Evolutionary conservation across 1,284 basidiomycete species (phyloP).

Genomic region (Cutaneotrichosporon sp.): DNA sequence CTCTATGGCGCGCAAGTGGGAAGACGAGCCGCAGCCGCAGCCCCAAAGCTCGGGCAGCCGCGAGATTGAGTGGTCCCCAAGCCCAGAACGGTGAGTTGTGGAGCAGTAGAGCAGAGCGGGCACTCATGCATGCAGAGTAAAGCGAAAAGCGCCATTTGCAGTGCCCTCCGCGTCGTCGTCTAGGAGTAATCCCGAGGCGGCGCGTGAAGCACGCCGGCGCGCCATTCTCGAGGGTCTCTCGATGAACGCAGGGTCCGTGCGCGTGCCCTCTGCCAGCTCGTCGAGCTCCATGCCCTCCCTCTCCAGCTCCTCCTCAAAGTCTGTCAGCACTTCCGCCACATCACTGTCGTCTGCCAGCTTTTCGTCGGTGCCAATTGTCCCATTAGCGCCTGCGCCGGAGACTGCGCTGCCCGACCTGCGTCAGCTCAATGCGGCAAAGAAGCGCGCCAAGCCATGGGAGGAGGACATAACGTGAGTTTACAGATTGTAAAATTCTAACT

Average conservation of each 20-base stretch:
- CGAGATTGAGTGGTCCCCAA: constrained; percentile 26
- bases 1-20: constrained; percentile 41
- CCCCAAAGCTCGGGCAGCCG: constrained; percentile 8
- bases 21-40: constrained; percentile 24
- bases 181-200: constrained; percentile 23
- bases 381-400: background rate
- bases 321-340: no score
- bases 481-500: background rate
- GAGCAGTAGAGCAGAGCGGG: no score
- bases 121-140: constrained; percentile 1
- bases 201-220: constrained; percentile 34
- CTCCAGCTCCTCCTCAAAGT: no score
- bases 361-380: no score
- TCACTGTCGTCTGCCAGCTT: no score
- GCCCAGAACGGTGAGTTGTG: constrained; percentile 20
- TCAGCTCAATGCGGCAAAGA: constrained; percentile 13
- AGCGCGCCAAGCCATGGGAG: constrained; percentile 40
- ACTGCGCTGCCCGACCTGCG: constrained; percentile 3
- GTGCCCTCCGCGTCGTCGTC: background rate
- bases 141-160: background rate
- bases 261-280: background rate
- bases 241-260: constrained; percentile 10
- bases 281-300: background rate
- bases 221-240: constrained; percentile 42
- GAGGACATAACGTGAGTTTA: constrained; percentile 27